Base-by-base conservation (phyloP, 768 basidiomycete genomes). In the Rhodotorula diobovata region DNA sequence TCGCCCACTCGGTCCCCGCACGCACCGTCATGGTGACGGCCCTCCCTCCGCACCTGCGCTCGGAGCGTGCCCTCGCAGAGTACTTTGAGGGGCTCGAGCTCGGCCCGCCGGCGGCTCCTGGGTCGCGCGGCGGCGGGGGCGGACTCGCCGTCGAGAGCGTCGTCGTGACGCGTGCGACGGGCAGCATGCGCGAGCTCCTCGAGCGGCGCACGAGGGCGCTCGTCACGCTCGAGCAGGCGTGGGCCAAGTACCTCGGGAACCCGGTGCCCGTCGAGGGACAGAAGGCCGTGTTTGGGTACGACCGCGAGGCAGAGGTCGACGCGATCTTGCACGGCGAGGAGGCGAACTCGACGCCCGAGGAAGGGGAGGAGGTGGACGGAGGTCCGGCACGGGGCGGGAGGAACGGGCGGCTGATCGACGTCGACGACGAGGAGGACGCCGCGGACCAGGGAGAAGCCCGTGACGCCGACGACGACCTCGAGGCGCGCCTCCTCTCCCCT, bases 181-280 rank as follows among this genome's bases (percentile, higher is more conserved):
- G 86, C 14, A 84, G 85, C 20, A 75, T 96, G 66, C 88, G 89
- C 66, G 79, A 81, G 12, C 83, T 96, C 28, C 81, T 99, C 67
- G 90, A 93, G 74, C 83, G 84, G 73, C 83, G 95, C 56, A 97
- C 95, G 11, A 80, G 83, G n/a, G 90, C 91, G 0, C 81, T 99
- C 18, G 79, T 92, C 48, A 84, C 85, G 63, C 81, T 99, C 54
- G 96, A 99, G 80, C 79, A 80, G 7, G 90, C 89, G 14, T 98
- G 95, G 95, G 87, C 88, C 28, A 84, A 86, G 58, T 98, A 93
- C 79, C 90, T 98, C 15, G 95, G 95, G 4, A 98, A 98, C 78
- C 95, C 95, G 0, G 93, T 91, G 0, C 60, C 64, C 21, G 51
- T 46, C 39, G 74, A 76, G 35, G 74, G 74, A 4, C 66, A 67